Evolutionary conservation across 1,284 basidiomycete species (phyloP).

Genomic region (Cerioporus squamosus): DNA sequence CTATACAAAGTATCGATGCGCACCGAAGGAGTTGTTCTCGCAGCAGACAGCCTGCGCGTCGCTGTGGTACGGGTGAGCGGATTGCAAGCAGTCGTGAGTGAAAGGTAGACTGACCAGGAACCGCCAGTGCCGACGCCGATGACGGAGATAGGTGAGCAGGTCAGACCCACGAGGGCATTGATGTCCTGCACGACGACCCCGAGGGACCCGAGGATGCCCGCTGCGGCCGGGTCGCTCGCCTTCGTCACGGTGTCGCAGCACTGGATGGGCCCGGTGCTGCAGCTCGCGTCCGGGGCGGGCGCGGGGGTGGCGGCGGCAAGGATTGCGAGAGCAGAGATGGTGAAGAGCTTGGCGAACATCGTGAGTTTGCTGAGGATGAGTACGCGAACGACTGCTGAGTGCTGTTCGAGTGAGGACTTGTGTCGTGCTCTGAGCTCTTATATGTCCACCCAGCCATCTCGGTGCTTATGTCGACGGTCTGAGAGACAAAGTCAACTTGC

Average conservation of each 20-base stretch:
- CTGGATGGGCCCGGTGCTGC: constrained; percentile 29
- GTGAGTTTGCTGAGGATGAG: not conserved
- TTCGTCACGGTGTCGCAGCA: constrained; percentile 30
- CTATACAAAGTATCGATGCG: not conserved
- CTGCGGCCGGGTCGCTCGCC: constrained; percentile 16
- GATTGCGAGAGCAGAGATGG: constrained; percentile 1
- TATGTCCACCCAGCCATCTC: too few relatives aligned
- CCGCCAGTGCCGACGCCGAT: constrained; percentile 26
- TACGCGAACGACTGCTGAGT: not conserved
- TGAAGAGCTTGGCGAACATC: constrained; percentile 7
- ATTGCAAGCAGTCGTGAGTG: not conserved
- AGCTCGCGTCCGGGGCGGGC: not conserved
- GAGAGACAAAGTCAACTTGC: too few relatives aligned
- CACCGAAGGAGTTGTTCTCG: too few relatives aligned
- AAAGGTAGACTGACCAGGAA: constrained; percentile 12
- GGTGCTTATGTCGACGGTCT: too few relatives aligned
- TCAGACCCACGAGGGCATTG: constrained; percentile 30
- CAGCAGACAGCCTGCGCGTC: not conserved
- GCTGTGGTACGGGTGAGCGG: not conserved
- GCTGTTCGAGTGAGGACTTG: not conserved
- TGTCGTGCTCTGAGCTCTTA: too few relatives aligned
- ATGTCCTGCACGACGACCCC: constrained; percentile 31
- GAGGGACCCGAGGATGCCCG: constrained; percentile 23
- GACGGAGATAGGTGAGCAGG: constrained; percentile 33
- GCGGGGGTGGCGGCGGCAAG: constrained; percentile 9